Conservation (phyloP, 495 filamentous ascomycete genomes). For the Umbilicaria muhlenbergii region DNA sequence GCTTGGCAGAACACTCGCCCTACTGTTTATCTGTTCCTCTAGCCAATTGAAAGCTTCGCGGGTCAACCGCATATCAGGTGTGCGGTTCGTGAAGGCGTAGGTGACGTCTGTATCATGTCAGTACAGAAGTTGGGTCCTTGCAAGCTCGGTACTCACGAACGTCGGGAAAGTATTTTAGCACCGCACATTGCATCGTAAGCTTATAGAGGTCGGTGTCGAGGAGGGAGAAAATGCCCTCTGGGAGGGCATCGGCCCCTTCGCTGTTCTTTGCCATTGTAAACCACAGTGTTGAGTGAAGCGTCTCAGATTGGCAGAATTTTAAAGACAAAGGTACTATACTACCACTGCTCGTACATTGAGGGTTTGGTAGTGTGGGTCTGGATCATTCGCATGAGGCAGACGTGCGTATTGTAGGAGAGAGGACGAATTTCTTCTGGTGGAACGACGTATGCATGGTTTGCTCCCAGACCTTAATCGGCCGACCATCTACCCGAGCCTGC, state of each 20-base stretch:
- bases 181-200: conserved; percentile 95
- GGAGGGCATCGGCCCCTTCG: conserved; percentile 6
- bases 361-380: too few species aligned
- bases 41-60: conserved; percentile 77
- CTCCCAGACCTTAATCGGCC: too few species aligned
- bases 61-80: conserved; percentile 79
- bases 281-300: too few species aligned
- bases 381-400: too few species aligned
- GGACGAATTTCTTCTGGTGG: too few species aligned
- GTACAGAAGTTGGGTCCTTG: neutral
- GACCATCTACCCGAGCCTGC: too few species aligned
- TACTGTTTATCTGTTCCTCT: conserved; percentile 62
- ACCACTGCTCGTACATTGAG: too few species aligned
- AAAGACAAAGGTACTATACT: too few species aligned
- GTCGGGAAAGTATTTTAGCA: conserved; percentile 77
- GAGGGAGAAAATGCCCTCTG: conserved; percentile 74
- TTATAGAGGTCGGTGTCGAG: conserved; percentile 98
- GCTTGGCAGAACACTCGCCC: conserved; percentile 8
- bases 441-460: too few species aligned
- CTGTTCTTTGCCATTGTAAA: too few species aligned
- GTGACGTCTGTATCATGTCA: conserved; percentile 43
- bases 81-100: conserved; percentile 90
- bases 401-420: too few species aligned
- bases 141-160: conserved; percentile 35
- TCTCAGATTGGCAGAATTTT: too few species aligned